Base-by-base conservation (phyloP, 1,284 basidiomycete species). In the Xerocomus subilludens region DNA sequence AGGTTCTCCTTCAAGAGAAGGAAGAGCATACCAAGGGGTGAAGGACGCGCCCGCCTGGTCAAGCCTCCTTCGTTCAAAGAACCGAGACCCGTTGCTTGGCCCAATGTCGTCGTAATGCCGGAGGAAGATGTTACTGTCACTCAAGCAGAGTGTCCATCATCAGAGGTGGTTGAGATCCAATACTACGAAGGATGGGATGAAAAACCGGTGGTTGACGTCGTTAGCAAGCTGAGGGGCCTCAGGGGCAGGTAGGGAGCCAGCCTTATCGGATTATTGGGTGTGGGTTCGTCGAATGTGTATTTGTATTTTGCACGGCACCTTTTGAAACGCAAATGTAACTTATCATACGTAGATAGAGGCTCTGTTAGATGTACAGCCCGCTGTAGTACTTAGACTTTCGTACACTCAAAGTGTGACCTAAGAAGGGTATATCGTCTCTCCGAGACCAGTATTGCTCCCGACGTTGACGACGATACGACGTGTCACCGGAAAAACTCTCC, bases 161-260 rank as follows among this genome's bases (percentile, higher is more conserved):
- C 45, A 47, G 45, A 62, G 27, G 42, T 62, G 21, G 74, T 82
- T 16, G 77, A 58, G 55, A 64, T 83, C 35, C 71, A 77, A 35
- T 67, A 64, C 25, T 73, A 65, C 33, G 69, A 79, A 36, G 69
- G 62, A 30, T 83, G 81, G 81, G 60, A 80, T 35, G 81, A 83
- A 67, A 79, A 66, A 51, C 66, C 70, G 30, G 33, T 82, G 67
- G 60, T 38, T 4, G 83, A 85, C 30, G 77, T 84, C 32, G 82
- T 85, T 16, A 82, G 81, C 32, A 72, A 70, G 53, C 33, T 83
- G 42, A 82, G 82, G 70, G 69, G 71, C 30, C 78, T 83, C 53
- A 83, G 56, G 67, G n/a, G 53, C 21, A 76, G 69, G 69, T 79
- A 77, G 64, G 59, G 27, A 32, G 60, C 10, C n/a, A 38, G 59